Base-by-base conservation (phyloP, 2,329 filamentous ascomycete genomes). In the Claviceps sp. region DNA sequence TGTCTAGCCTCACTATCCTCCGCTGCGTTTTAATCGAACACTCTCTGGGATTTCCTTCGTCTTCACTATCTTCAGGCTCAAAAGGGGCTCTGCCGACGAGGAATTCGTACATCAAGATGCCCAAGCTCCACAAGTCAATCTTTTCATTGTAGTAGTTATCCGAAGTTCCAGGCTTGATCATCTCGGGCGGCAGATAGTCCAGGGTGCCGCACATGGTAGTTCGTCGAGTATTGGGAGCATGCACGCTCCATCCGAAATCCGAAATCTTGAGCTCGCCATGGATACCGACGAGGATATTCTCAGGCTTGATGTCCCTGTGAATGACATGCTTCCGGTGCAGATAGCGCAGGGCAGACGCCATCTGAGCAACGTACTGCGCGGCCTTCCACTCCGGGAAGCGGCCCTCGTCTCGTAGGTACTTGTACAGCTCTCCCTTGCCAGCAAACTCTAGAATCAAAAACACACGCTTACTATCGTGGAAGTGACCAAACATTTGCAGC, bases 231-330 rank as follows among this genome's bases (percentile, higher is more conserved):
- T 95, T 96, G 30, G 93, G 93, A 5, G 93, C 93, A 68, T 98
- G 93, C 4, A 97, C 93, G 65, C 87, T 94, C 93, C 93, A 98
- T 48, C 93, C 91, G 63, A 97, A 98, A 68, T 98, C 93, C 4
- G 88, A 94, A 63, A 98, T 90, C 70, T 98, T 98, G 72, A 98
- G 90, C 74, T 98, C 93, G 58, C 90, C 93, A 65, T 97, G 91
- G 55, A 97, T 89, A 14, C 91, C 91, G 16, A 68, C 58, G 5
- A 68, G 57, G 20, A 68, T 65, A 41, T 68, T 67, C 54, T 65
- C 63, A 3, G 65, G 63, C 61, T 67, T 66, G 50, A 65, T 65
- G 41, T 62, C 61, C n/a, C 63, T 59, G 49, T 65, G 65, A 5
- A 65, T 65, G 16, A 67, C 58, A 37, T 65, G 57, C 55, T 65